Evolutionary conservation across 768 basidiomycete species (phyloP).

Genomic region (Suillus decipiens): DNA sequence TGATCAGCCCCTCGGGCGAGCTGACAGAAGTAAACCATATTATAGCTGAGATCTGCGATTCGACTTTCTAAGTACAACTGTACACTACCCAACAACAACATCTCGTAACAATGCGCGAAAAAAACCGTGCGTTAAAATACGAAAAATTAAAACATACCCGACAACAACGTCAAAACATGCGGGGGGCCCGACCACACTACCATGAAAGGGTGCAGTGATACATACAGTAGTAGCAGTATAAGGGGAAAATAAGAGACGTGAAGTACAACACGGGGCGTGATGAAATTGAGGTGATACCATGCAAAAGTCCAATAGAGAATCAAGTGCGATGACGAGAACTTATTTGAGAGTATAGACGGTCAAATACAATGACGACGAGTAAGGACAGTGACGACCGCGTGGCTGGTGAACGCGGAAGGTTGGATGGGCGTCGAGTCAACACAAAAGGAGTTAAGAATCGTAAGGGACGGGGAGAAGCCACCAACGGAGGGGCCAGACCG

Average conservation of each 20-base stretch:
- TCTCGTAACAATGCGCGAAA: not conserved
- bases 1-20: not conserved
- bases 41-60: conserved; percentile 1
- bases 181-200: not conserved
- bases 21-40: not conserved
- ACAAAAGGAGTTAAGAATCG: conserved; percentile 1
- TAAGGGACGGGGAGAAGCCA: not conserved
- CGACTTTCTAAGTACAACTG: not conserved
- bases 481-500: not conserved
- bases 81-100: conserved; percentile 6
- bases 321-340: not conserved
- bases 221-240: not conserved
- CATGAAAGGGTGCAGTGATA: conserved; percentile 3
- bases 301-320: not conserved
- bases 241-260: not conserved
- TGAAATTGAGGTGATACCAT: conserved; percentile 5
- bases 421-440: not conserved
- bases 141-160: not conserved
- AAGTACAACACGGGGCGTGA: conserved; percentile 1
- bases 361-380: conserved; percentile 5
- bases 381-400: conserved; percentile 5
- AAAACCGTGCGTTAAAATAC: not conserved
- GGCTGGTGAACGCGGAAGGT: not conserved
- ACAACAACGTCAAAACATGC: not conserved
- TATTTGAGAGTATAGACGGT: not conserved